Evolutionary conservation across 2,329 filamentous ascomycete species (phyloP).

Genomic region (Aspergillus ruber): DNA sequence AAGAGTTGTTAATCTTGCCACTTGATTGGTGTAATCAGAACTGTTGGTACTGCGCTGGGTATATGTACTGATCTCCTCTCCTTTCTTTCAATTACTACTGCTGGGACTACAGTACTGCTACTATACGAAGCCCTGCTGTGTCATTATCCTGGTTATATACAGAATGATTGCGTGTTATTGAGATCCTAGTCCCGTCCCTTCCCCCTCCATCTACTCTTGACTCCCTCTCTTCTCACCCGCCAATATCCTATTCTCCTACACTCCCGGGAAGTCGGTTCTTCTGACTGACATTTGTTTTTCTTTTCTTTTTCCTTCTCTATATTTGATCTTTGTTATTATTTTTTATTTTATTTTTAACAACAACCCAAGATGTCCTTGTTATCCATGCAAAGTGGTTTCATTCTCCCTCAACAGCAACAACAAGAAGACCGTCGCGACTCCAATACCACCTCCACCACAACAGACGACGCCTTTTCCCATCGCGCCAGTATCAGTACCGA

Average conservation of each 20-base stretch:
- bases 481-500: conserved; percentile 28
- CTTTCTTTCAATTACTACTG: too few relatives aligned
- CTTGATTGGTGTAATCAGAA: too few relatives aligned
- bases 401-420: conserved; percentile 10
- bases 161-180: too few relatives aligned
- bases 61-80: too few relatives aligned
- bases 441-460: conserved; percentile 4
- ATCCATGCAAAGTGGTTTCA: conserved; percentile 33
- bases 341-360: neutral
- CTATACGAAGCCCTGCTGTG: too few relatives aligned
- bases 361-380: conserved; percentile 26
- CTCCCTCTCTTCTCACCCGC: neutral
- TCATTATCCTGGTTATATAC: too few relatives aligned
- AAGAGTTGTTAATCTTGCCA: too few relatives aligned
- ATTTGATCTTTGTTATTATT: neutral
- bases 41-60: too few relatives aligned
- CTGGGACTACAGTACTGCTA: too few relatives aligned
- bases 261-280: conserved; percentile 1
- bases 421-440: conserved; percentile 13
- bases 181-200: neutral
- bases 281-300: neutral
- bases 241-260: neutral
- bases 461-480: conserved; percentile 24
- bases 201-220: neutral
- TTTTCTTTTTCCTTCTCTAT: neutral